Conservation (phyloP, 2,329 filamentous ascomycete genomes). For the Pestalotiopsis sp. region DNA sequence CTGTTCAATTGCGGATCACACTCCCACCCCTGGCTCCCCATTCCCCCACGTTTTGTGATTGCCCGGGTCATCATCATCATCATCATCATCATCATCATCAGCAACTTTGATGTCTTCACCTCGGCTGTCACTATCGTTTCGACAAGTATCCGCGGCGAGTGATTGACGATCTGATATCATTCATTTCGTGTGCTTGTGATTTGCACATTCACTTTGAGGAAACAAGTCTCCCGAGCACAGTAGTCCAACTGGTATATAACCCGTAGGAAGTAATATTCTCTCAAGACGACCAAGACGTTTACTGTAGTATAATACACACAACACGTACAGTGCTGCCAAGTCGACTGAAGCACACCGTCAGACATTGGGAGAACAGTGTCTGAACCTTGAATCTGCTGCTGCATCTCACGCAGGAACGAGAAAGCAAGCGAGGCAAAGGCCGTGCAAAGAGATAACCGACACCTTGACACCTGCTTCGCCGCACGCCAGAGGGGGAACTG, state of each 20-base stretch:
- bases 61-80: not conserved
- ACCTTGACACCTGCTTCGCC: not conserved
- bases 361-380: too few species aligned
- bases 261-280: too few species aligned
- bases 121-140: not conserved
- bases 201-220: not conserved
- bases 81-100: not conserved
- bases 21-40: not conserved
- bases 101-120: not conserved
- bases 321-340: too few species aligned
- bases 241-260: not conserved
- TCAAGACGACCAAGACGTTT: too few species aligned
- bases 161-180: not conserved
- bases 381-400: not conserved
- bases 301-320: too few species aligned
- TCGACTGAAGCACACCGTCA: too few species aligned
- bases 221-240: not conserved
- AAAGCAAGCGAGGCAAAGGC: not conserved
- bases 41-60: conserved; percentile 4
- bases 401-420: not conserved
- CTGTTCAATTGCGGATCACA: not conserved
- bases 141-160: not conserved
- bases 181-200: not conserved
- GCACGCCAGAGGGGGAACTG: not conserved
- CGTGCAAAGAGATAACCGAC: not conserved